Conservation (phyloP, 2,329 filamentous ascomycete species). For the Dissoconium aciculare region DNA sequence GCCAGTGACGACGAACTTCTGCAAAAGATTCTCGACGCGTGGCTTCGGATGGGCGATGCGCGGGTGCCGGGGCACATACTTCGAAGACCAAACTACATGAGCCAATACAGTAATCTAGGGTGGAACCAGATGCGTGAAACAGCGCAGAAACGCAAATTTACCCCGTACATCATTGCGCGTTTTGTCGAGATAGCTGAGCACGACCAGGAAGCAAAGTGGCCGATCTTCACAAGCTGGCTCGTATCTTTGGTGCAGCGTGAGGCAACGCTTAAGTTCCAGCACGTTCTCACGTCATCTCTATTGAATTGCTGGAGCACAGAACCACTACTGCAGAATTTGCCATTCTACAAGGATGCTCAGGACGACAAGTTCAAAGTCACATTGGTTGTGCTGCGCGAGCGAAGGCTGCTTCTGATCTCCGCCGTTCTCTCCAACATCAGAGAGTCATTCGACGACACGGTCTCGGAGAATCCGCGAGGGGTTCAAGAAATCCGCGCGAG, state of each 20-base stretch:
- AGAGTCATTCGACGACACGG: constrained; percentile 28
- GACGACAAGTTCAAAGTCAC: constrained; percentile 33
- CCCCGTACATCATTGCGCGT: constrained; percentile 30
- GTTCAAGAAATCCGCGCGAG: constrained; percentile 28
- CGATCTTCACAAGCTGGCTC: constrained; percentile 41
- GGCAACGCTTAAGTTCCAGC: constrained; percentile 46
- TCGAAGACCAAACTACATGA: constrained; percentile 36
- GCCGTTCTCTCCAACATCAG: constrained; percentile 46
- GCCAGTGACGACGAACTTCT: constrained; percentile 41
- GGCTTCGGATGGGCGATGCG: constrained; percentile 36
- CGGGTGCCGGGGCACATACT: constrained; percentile 31
- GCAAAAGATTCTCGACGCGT: constrained; percentile 38
- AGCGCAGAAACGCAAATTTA: constrained; percentile 31
- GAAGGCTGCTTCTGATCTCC: constrained; percentile 42
- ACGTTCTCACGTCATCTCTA: constrained; percentile 40
- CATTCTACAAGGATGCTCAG: constrained; percentile 34
- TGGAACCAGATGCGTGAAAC: constrained; percentile 35
- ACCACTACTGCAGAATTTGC: constrained; percentile 41
- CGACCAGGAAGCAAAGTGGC: constrained; percentile 31
- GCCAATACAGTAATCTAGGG: constrained; percentile 37
- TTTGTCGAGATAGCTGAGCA: constrained; percentile 28
- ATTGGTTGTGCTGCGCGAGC: constrained; percentile 37
- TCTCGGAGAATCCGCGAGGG: constrained; percentile 18
- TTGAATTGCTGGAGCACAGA: constrained; percentile 34
- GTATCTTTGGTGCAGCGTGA: constrained; percentile 43